Evolutionary conservation across 768 basidiomycete genomes (phyloP).

Genomic region (Lactarius akahatsu): DNA sequence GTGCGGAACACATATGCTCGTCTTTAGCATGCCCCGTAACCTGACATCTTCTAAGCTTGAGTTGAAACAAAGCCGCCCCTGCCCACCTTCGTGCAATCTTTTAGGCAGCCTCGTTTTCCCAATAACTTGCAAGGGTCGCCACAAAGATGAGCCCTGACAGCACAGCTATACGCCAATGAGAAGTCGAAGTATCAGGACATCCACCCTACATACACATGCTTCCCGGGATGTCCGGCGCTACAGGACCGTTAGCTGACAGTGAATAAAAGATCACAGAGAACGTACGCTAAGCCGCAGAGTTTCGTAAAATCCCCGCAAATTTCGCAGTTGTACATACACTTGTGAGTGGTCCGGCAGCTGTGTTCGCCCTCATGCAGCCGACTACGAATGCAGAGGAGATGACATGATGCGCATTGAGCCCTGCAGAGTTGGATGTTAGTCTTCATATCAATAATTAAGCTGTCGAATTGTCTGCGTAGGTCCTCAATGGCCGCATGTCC

Average conservation of each 20-base stretch:
- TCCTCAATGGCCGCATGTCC: slow-evolving; percentile 46
- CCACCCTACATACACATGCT: slow-evolving; percentile 47
- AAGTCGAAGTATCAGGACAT: background rate
- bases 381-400: slow-evolving; percentile 47
- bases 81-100: slow-evolving; percentile 51
- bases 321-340: slow-evolving; percentile 46
- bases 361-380: slow-evolving; percentile 49
- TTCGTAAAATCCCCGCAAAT: slow-evolving; percentile 42
- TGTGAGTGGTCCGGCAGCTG: slow-evolving; percentile 51
- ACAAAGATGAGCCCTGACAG: slow-evolving; percentile 47
- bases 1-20: slow-evolving; percentile 55
- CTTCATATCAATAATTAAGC: slow-evolving; percentile 45
- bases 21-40: slow-evolving; percentile 46
- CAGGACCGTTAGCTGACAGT: background rate
- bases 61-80: background rate
- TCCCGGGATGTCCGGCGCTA: slow-evolving; percentile 58
- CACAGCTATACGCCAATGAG: slow-evolving; percentile 43
- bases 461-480: slow-evolving; percentile 47
- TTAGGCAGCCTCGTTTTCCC: slow-evolving; percentile 51
- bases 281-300: slow-evolving; percentile 50
- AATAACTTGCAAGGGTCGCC: slow-evolving; percentile 49
- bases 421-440: slow-evolving; percentile 50
- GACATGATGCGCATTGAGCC: slow-evolving; percentile 47
- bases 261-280: background rate
- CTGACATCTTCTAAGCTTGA: slow-evolving; percentile 34